Conservation (phyloP, 2,329 filamentous ascomycete genomes). For the Botrytis elliptica region DNA sequence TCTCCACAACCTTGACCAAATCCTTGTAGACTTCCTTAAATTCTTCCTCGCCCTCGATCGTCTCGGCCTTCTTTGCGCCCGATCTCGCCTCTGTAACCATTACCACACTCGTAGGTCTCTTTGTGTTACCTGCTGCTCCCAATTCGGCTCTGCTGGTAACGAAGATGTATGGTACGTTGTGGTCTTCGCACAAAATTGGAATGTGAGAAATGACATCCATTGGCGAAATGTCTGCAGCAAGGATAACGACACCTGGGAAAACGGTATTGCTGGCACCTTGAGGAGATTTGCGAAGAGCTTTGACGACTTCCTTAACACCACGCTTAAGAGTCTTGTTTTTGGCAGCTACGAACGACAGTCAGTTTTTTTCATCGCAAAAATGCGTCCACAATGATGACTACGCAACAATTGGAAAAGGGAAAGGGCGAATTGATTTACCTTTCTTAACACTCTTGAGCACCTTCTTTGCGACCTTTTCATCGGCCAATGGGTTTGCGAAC, state of each 20-base stretch:
- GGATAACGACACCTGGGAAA: constrained; percentile 75
- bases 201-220: constrained; percentile 99
- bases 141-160: constrained; percentile 90
- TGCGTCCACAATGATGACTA: neutral
- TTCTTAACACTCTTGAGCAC: constrained; percentile 65
- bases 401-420: constrained; percentile 1
- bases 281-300: constrained; percentile 91
- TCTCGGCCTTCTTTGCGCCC: constrained; percentile 41
- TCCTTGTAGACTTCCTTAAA: constrained; percentile 64
- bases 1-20: constrained; percentile 64
- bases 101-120: constrained; percentile 93
- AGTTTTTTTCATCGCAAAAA: constrained; percentile 22
- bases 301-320: constrained; percentile 98
- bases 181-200: constrained; percentile 95
- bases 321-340: constrained; percentile 95
- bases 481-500: constrained; percentile 77
- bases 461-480: constrained; percentile 71
- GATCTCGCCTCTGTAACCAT: constrained; percentile 69
- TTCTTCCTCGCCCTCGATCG: constrained; percentile 53
- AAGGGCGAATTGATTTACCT: constrained; percentile 40
- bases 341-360: constrained; percentile 61
- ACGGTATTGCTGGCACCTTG: constrained; percentile 63
- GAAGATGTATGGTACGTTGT: constrained; percentile 96
- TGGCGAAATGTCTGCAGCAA: constrained; percentile 95
- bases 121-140: constrained; percentile 88